Base-by-base conservation (phyloP, 1,284 basidiomycete genomes). In the Xerocomus nothofagi region DNA sequence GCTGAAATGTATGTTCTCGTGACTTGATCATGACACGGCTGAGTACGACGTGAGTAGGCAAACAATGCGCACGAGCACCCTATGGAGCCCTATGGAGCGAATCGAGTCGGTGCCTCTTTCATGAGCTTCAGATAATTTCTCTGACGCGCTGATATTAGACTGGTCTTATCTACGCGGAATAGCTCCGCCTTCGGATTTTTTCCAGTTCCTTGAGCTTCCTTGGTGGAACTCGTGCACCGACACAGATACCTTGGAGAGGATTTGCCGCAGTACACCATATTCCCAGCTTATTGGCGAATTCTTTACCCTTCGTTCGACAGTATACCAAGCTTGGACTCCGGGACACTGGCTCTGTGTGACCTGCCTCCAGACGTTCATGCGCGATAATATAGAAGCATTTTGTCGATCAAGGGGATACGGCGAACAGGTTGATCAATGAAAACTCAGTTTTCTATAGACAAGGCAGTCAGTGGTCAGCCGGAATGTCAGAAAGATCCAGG, bases 161-260 rank as follows among this genome's bases (percentile, higher is more conserved):
- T 61, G 56, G 57, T 45, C 44, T 29, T 58, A 58, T 44, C 30
- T 58, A 12, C 58, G 58, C 3, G 49, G 57, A 8, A 15, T 47
- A 21, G 17, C 40, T 8, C 44, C 56, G 6, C 58, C 56, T 34
- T 56, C 58, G 4, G 21, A 31, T n/a, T 29, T 57, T 40, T 54
- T 55, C 45, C 17, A 21, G 12, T 51, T 38, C 17, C 42, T 58
- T 7, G 45, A 44, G 18, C 40, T 57, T 17, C 44, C 47, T 26
- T 58, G 58, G 56, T 56, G 58, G 56, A 45, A 37, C 9, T 15
- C 53, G 21, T 55, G 42, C 38, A 40, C 20, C 3, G 40, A 51
- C 14, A 20, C 45, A 6, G 41, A 47, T 30, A 4, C 21, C 12
- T n/a, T 60, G 40, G 39, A 31, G 34, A 34, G 42, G n/a, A 31